Base-by-base conservation (phyloP, 106 monocot species). In the Iris macrosiphon region DNA sequence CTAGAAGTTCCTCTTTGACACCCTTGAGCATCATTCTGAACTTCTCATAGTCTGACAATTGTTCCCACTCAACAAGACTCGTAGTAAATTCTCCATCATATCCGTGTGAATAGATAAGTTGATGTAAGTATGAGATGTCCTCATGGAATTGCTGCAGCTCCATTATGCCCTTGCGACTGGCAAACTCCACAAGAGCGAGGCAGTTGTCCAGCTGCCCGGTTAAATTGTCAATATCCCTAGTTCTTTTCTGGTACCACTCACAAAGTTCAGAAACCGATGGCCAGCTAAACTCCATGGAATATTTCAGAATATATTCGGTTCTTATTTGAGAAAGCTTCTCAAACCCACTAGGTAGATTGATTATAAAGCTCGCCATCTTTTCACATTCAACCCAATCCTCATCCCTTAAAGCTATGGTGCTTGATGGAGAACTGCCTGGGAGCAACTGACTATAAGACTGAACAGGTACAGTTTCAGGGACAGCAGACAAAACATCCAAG, bases 151-250 rank as follows among this genome's bases (percentile, higher is more conserved):
- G 73, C 39, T 75, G 54, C 62, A 96, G 44, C 67, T 86, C 85
- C 22, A 39, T 3, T 11, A 96, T 72, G 37, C 83, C 96, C 68
- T 83, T 87, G 37, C 47, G 66, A 57, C 62, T 86, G 48, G 79
- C 85, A 69, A 83, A 67, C 14, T 90, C 90, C 34, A 90, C 59
- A 31, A 96, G 72, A 55, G 72, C 75, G 15, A 90, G 55, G 54
- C 74, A 86, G 52, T 87, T 96, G 42, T 96, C 90, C 15, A 96
- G 57, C 72, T 90, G 95, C 31, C 95, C 96, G 70, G 82, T 96
- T 61, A 86, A 62, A 23, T 56, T 61, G 59, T 96, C 96, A 76
- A 96, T 87, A 69, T 96, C 86, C 66, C 59, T 74, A 24, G 90
- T 71, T 63, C 96, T 79, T 31, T 68, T 83, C 57, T 61, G 75